These are phyloP conservation scores for Teratosphaeria gauchensis DNA, from an alignment of 2,329 filamentous ascomycete species.

Conservation along the genomic window DNA sequence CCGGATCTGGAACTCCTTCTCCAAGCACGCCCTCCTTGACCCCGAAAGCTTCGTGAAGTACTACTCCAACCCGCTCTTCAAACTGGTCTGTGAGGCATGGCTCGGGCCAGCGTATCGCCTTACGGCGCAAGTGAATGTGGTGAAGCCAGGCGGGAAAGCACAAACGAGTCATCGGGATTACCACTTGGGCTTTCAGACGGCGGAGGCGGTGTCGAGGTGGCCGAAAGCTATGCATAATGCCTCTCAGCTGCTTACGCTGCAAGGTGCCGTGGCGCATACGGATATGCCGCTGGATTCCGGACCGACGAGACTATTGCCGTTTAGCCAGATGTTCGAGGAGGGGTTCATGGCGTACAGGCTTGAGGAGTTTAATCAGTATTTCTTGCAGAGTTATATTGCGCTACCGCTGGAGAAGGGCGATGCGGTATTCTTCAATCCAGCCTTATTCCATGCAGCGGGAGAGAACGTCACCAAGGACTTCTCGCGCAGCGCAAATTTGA, in stretches of 20 bases:
- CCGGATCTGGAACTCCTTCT: constrained; percentile 58
- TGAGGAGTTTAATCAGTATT: constrained; percentile 45
- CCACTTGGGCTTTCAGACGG: constrained; percentile 53
- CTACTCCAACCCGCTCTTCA: constrained; percentile 52
- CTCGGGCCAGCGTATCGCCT: constrained; percentile 51
- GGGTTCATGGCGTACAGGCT: constrained; percentile 51
- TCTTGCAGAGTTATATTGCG: constrained; percentile 43
- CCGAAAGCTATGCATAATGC: constrained; percentile 46
- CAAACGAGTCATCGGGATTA: constrained; percentile 55
- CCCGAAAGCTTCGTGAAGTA: constrained; percentile 46
- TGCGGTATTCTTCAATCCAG: constrained; percentile 55
- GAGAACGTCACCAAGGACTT: constrained; percentile 43
- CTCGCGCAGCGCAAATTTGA: constrained; percentile 49
- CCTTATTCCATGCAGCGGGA: constrained; percentile 54
- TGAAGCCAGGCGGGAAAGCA: constrained; percentile 48
- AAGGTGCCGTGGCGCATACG: constrained; percentile 54
- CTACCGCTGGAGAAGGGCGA: constrained; percentile 48
- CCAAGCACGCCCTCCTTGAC: constrained; percentile 48
- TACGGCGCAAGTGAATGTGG: constrained; percentile 54
- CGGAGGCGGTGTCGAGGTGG: constrained; percentile 36
- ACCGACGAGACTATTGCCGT: constrained; percentile 52
- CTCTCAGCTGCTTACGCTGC: constrained; percentile 50
- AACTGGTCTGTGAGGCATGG: constrained; percentile 45
- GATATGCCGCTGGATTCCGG: constrained; percentile 51
- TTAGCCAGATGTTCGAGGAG: constrained; percentile 47